These are phyloP conservation scores for Camellia oleifera DNA, from an alignment of 179 eudicot genomes.

Conservation along the genomic window DNA sequence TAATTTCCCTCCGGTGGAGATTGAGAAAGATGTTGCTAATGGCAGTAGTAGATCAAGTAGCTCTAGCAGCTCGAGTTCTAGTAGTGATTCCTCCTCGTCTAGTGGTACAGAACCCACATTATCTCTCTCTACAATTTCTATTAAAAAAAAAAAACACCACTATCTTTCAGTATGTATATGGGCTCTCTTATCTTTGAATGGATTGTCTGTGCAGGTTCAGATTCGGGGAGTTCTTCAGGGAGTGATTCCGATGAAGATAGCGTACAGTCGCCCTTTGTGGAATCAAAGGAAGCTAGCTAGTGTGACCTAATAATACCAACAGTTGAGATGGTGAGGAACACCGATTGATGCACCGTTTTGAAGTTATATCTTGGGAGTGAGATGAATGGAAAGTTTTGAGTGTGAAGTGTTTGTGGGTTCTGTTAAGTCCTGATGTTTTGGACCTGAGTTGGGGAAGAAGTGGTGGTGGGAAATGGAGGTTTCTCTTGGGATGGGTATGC, in stretches of 20 bases:
- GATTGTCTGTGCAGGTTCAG: slow-evolving; percentile 44
- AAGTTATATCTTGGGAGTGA: not conserved
- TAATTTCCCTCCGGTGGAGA: slow-evolving; percentile 49
- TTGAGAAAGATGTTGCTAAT: slow-evolving; percentile 51
- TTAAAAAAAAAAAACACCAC: not conserved
- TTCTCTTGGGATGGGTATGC: no score
- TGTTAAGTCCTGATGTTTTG: not conserved
- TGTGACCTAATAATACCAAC: not conserved
- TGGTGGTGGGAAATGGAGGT: not conserved
- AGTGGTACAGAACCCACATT: slow-evolving; percentile 37
- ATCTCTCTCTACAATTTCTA: not conserved
- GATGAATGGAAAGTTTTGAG: not conserved
- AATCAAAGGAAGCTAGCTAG: slow-evolving; percentile 24
- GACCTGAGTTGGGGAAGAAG: not conserved
- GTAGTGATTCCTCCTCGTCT: slow-evolving; percentile 50
- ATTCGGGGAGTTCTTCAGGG: slow-evolving; percentile 52
- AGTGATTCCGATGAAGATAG: slow-evolving; percentile 61
- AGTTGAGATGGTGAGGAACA: not conserved
- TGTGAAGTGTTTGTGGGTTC: not conserved
- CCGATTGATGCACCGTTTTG: not conserved
- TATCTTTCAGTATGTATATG: not conserved
- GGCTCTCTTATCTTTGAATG: not conserved
- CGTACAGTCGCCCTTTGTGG: slow-evolving; percentile 55
- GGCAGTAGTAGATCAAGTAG: slow-evolving; percentile 29
- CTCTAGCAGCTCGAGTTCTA: slow-evolving; percentile 40